Conservation (phyloP, 805 yeast species). For the Saccharomycopsis fodiens region DNA sequence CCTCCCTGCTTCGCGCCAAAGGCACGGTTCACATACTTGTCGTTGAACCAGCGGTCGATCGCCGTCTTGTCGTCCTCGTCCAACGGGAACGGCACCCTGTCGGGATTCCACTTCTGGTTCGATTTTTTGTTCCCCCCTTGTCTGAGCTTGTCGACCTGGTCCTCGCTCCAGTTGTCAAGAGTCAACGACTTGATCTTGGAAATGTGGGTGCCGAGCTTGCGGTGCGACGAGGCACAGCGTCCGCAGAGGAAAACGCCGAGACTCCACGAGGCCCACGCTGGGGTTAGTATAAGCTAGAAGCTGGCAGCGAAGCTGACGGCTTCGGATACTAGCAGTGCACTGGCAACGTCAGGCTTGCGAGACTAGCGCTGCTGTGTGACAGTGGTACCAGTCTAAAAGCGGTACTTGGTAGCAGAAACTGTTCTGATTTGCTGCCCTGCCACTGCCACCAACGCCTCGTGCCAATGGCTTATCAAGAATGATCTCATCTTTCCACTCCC, state of each 20-base stretch:
- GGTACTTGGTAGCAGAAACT: too few relatives aligned
- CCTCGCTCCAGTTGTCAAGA: constrained; percentile 58
- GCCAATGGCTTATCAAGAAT: too few relatives aligned
- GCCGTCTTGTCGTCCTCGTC: constrained; percentile 65
- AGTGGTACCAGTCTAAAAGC: too few relatives aligned
- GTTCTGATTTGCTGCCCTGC: too few relatives aligned
- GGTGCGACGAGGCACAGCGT: constrained; percentile 74
- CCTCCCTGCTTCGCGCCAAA: constrained; percentile 23
- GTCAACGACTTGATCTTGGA: constrained; percentile 67
- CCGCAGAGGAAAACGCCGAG: constrained; percentile 73
- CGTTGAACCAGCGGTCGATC: constrained; percentile 52
- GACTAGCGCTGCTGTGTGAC: too few relatives aligned
- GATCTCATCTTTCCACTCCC: too few relatives aligned
- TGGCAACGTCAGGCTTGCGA: too few relatives aligned
- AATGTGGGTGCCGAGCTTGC: constrained; percentile 52
- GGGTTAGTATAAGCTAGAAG: neutral
- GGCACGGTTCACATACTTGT: constrained; percentile 61
- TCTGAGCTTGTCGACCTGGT: constrained; percentile 40
- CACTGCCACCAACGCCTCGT: too few relatives aligned
- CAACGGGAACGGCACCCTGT: constrained; percentile 59
- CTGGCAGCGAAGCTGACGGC: too few relatives aligned
- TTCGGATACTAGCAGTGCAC: too few relatives aligned
- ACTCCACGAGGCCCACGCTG: constrained; percentile 29
- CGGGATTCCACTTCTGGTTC: constrained; percentile 58
- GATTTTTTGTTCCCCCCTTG: constrained; percentile 58